These are phyloP conservation scores for Septoria linicola DNA, from an alignment of 2,329 filamentous ascomycete genomes.

Conservation along the genomic window DNA sequence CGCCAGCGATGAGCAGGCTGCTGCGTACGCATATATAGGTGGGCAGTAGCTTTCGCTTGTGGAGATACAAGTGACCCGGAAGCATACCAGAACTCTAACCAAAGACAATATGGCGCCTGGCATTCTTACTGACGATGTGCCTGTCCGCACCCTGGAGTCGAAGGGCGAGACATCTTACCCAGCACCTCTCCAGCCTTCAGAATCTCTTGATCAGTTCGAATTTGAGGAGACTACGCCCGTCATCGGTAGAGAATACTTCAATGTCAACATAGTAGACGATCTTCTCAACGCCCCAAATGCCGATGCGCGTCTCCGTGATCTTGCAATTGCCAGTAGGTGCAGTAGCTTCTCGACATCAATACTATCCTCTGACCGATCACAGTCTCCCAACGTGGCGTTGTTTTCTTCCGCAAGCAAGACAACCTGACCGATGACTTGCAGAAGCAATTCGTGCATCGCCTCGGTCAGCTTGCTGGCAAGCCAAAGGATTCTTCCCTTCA, in stretches of 20 bases:
- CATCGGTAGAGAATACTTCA: conserved; percentile 63
- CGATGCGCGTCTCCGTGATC: conserved; percentile 22
- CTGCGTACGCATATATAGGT: too few relatives aligned
- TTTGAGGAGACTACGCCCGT: conserved; percentile 61
- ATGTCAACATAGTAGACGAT: conserved; percentile 61
- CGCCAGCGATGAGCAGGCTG: too few relatives aligned
- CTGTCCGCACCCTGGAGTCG: too few relatives aligned
- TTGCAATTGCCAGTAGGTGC: conserved; percentile 23
- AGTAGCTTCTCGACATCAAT: background rate
- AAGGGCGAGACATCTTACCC: conserved; percentile 8
- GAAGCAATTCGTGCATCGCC: conserved; percentile 61
- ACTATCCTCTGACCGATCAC: conserved; percentile 5
- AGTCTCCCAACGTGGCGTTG: conserved; percentile 69
- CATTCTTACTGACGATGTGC: too few relatives aligned
- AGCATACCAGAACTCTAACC: too few relatives aligned
- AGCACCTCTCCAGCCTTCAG: conserved; percentile 49
- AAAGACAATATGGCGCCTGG: too few relatives aligned
- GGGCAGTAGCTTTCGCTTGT: too few relatives aligned
- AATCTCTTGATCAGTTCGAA: conserved; percentile 47
- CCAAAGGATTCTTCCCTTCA: conserved; percentile 59
- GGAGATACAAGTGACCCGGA: too few relatives aligned
- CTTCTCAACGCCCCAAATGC: conserved; percentile 49
- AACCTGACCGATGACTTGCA: conserved; percentile 61
- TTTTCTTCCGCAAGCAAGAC: conserved; percentile 66
- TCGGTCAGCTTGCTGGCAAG: conserved; percentile 60